Conservation (phyloP, 2,329 filamentous ascomycete genomes). For the Aspergillus transmontanensis region DNA sequence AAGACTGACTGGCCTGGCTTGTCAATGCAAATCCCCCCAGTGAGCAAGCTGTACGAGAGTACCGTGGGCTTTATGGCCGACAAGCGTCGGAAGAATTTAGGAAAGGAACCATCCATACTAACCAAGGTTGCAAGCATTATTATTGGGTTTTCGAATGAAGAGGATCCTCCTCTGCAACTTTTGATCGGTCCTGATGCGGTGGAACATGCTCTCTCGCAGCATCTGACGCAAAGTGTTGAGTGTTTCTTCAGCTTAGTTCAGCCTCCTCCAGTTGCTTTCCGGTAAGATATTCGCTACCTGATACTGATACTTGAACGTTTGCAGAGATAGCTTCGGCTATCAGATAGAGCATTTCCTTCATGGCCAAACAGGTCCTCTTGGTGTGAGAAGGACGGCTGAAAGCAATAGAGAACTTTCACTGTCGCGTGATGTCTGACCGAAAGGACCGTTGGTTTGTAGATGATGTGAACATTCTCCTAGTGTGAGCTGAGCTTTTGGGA, state of each 20-base stretch:
- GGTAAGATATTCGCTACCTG: too few species aligned
- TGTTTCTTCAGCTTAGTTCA: not conserved
- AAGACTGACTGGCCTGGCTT: slow-evolving; percentile 44
- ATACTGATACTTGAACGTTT: too few species aligned
- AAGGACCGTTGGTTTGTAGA: not conserved
- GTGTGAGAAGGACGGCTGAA: not conserved
- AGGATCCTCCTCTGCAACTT: not conserved
- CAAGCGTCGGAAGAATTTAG: not conserved
- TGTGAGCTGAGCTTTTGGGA: too few species aligned
- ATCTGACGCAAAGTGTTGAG: not conserved
- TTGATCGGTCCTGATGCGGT: not conserved
- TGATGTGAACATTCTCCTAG: not conserved
- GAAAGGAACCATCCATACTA: not conserved
- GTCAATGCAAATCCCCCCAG: slow-evolving; percentile 26
- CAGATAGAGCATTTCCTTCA: not conserved
- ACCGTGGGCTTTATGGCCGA: not conserved
- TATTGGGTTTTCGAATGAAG: not conserved
- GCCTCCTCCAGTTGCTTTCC: too few species aligned
- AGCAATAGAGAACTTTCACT: not conserved
- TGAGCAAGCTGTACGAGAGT: slow-evolving; percentile 38
- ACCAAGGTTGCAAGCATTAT: not conserved
- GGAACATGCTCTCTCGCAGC: not conserved
- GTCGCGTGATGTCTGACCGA: not conserved
- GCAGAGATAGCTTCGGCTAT: too few species aligned
- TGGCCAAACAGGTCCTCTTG: not conserved